Conservation (phyloP, 2,329 filamentous ascomycete species). For the Alternaria alternata region DNA sequence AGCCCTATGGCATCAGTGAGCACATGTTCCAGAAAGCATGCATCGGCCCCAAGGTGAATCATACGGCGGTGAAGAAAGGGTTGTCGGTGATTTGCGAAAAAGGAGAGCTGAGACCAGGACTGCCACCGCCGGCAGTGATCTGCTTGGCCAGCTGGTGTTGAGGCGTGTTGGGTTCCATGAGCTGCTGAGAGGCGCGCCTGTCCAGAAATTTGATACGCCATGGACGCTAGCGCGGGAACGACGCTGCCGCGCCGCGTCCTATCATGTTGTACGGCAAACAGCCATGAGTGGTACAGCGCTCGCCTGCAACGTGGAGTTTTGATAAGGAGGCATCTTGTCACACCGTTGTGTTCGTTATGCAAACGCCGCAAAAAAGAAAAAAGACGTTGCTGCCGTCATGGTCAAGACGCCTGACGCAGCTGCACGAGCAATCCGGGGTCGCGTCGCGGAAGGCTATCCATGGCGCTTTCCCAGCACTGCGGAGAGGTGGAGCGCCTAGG, state of each 20-base stretch:
- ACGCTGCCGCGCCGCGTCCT: conserved; percentile 10
- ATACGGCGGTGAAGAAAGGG: conserved; percentile 63
- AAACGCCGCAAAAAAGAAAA: background rate
- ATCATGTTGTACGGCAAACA: conserved; percentile 10
- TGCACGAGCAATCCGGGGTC: conserved; percentile 22
- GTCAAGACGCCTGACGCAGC: background rate
- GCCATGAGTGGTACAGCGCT: conserved; percentile 5
- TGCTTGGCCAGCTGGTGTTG: conserved; percentile 51
- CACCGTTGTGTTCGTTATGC: background rate
- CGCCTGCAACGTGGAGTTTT: background rate
- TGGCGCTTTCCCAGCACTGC: conserved; percentile 28
- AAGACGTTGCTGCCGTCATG: background rate
- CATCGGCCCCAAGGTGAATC: conserved; percentile 56
- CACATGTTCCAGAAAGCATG: conserved; percentile 30
- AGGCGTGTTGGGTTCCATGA: conserved; percentile 51
- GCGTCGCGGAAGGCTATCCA: conserved; percentile 14
- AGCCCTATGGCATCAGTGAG: conserved; percentile 64
- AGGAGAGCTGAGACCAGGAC: conserved; percentile 50
- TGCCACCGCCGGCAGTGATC: conserved; percentile 36
- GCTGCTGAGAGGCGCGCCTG: conserved; percentile 15
- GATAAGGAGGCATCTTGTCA: background rate
- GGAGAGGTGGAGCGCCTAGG: conserved; percentile 29
- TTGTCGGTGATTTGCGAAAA: conserved; percentile 58
- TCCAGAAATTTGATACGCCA: conserved; percentile 24
- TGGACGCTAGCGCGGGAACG: conserved; percentile 25